Evolutionary conservation across 441 rosid species (phyloP).

Genomic region (Eutrema salsugineum): DNA sequence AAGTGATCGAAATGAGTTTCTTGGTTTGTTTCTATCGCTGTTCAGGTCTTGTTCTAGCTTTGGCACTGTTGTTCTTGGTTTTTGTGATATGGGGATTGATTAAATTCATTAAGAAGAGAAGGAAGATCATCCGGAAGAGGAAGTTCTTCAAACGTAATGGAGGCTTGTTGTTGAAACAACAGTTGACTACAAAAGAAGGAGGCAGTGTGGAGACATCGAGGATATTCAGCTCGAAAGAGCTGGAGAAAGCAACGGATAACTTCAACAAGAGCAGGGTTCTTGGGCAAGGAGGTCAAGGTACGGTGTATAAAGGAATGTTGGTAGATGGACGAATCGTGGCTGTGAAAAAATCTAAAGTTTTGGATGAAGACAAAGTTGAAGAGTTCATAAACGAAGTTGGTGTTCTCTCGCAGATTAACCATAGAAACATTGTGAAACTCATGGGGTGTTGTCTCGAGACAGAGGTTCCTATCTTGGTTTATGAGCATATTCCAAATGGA

Average conservation of each 20-base stretch:
- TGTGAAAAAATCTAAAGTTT: conserved; percentile 23
- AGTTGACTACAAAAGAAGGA: neutral
- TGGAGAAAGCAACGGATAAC: conserved; percentile 34
- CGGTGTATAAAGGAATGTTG: conserved; percentile 29
- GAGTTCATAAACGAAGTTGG: neutral
- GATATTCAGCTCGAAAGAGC: conserved; percentile 17
- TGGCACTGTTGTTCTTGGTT: neutral
- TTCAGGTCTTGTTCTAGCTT: conserved; percentile 16
- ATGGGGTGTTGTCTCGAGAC: neutral
- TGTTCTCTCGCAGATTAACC: neutral
- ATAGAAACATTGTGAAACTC: conserved; percentile 2
- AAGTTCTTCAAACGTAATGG: neutral
- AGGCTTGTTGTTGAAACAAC: neutral
- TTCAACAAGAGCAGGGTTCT: conserved; percentile 20
- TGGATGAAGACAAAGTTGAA: neutral
- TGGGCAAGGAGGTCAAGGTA: conserved; percentile 38
- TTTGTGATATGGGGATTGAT: neutral
- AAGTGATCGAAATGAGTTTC: neutral
- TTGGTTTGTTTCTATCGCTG: neutral
- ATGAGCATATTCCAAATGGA: neutral
- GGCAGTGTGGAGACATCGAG: neutral
- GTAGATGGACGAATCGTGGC: conserved; percentile 13
- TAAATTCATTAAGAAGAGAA: neutral
- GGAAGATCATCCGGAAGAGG: neutral
- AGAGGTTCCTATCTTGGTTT: neutral